Base-by-base conservation (phyloP, 2,329 filamentous ascomycete genomes). In the Trichoderma simmonsii region DNA sequence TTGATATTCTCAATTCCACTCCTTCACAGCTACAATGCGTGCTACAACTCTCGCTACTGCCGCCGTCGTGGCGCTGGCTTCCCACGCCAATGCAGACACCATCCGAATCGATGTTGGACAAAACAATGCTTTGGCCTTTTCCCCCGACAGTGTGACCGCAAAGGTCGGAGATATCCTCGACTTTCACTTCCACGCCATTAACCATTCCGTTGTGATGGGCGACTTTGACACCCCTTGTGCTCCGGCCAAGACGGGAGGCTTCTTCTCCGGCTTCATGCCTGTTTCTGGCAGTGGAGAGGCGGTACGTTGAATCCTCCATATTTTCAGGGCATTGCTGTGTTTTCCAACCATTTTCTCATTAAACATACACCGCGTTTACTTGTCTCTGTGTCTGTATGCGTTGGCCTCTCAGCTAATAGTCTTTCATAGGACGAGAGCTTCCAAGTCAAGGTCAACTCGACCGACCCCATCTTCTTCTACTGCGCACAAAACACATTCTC, bases 41-140 rank as follows among this genome's bases (percentile, higher is more conserved):
- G 26, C 30, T 26, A 61, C 62, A 18, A 24, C 70, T 60, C 12
- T 65, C 39, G 26, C 61, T 21, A 30, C 39, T 28, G 63, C 36
- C 11, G 63, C 70, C 15, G 21, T 36, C 32, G 21, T 62, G 8
- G 86, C 88, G 78, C 91, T 89, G 63, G 57, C 66, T 12, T 48
- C 32, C 6, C 39, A 56, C 14, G 59, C 32, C 34, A 43, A 32
- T 54, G 71, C 71, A 21, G 32, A 43, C 18, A 63, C 57, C 3
- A 72, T 72, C n/a, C 48, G 26, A 21, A 59, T 72, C 28, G 65
- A 72, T 60, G 71, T 63, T 36, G 71, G 71, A 56, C 28, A 30
- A 8, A 70, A 70, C 34, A 66, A 66, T n/a, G 28, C 30, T 30
- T 34, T 72, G 12, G 12, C 65, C 1, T 72, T 70, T 28, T 32